Evolutionary conservation across 2,329 filamentous ascomycete genomes (phyloP).

Genomic region (Colletotrichum liriopes): DNA sequence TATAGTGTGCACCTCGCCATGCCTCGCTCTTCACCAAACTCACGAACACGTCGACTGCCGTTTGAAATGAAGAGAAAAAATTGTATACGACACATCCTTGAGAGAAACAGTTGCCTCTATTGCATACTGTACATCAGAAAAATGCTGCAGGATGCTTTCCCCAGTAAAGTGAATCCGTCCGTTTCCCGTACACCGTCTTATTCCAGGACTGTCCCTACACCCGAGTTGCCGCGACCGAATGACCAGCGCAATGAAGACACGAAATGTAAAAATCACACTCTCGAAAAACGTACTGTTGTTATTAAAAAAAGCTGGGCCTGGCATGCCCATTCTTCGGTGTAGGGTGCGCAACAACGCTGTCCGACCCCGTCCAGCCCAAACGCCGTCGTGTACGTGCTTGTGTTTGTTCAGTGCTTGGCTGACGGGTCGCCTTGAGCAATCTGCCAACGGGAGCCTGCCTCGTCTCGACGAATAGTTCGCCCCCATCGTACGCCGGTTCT

Average conservation of each 20-base stretch:
- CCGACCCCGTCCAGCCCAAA: conserved; percentile 35
- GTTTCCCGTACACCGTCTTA: conserved; percentile 42
- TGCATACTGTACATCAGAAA: conserved; percentile 44
- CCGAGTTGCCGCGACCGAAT: conserved; percentile 40
- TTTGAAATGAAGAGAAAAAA: not conserved
- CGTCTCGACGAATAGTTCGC: conserved; percentile 7
- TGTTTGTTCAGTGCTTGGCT: conserved; percentile 23
- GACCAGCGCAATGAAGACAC: conserved; percentile 42
- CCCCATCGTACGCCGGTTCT: conserved; percentile 20
- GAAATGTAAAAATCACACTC: conserved; percentile 36
- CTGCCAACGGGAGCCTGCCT: conserved; percentile 29
- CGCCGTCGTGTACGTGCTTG: conserved; percentile 36
- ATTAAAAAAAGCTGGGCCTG: conserved; percentile 42
- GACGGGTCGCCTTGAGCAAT: conserved; percentile 25
- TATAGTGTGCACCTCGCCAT: not conserved
- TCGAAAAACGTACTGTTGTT: conserved; percentile 41
- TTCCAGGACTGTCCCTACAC: conserved; percentile 42
- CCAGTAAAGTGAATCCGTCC: conserved; percentile 39
- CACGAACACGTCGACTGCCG: not conserved
- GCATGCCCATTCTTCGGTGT: conserved; percentile 37
- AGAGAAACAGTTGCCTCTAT: conserved; percentile 42
- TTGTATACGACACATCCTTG: conserved; percentile 27
- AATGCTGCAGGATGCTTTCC: conserved; percentile 43
- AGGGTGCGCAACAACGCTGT: conserved; percentile 37
- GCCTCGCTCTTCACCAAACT: not conserved